Conservation (phyloP, 192 early-diverging fungal species). For the Coemansia sp. region DNA sequence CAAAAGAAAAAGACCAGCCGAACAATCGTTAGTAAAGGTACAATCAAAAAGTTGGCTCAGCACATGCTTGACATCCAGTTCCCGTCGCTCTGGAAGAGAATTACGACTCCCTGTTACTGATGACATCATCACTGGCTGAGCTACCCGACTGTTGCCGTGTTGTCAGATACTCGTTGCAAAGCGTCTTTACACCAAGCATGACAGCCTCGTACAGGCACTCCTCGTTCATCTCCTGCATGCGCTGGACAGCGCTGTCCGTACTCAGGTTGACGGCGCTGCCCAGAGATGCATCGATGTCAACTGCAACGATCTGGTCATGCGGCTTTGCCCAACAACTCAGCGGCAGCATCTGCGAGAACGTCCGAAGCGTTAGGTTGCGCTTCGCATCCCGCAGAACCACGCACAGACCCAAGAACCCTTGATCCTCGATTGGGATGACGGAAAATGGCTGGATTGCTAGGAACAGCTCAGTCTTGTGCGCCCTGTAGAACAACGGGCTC, state of each 20-base stretch:
- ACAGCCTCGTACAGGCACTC: slow-evolving; percentile 55
- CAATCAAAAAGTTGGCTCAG: too few species aligned
- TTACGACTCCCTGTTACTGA: background rate
- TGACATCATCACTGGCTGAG: background rate
- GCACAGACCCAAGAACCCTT: slow-evolving; percentile 44
- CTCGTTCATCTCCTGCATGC: slow-evolving; percentile 54
- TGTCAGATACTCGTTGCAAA: slow-evolving; percentile 55
- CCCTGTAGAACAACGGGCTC: slow-evolving; percentile 51
- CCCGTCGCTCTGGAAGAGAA: too few species aligned
- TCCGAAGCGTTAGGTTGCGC: slow-evolving; percentile 42
- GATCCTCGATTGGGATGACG: slow-evolving; percentile 53
- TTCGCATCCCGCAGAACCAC: slow-evolving; percentile 45
- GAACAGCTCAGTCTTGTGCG: slow-evolving; percentile 48
- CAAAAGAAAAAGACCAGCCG: too few species aligned
- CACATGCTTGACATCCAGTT: too few species aligned
- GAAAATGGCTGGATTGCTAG: slow-evolving; percentile 55
- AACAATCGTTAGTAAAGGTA: too few species aligned
- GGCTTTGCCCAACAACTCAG: slow-evolving; percentile 55
- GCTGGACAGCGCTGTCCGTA: slow-evolving; percentile 41
- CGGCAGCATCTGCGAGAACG: slow-evolving; percentile 59
- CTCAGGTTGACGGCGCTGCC: slow-evolving; percentile 43
- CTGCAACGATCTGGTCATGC: slow-evolving; percentile 55
- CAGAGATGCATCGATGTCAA: slow-evolving; percentile 48
- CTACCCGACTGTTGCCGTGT: slow-evolving; percentile 18
- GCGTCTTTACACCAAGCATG: slow-evolving; percentile 52